These are phyloP conservation scores for Paxillus rubicundulus DNA, from an alignment of 768 basidiomycete genomes.

Conservation along the genomic window DNA sequence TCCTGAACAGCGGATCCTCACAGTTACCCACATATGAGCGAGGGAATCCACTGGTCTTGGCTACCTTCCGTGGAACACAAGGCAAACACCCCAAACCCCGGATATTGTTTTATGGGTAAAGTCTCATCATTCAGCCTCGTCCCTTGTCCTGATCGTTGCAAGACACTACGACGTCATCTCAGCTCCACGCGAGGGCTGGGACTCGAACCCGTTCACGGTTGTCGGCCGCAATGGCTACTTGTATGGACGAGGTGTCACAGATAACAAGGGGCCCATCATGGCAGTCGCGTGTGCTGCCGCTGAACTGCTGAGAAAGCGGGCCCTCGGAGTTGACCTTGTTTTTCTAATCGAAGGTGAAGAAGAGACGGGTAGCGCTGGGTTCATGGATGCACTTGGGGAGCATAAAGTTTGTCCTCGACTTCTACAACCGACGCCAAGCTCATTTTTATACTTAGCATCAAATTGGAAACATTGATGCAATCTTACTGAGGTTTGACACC, in stretches of 20 bases:
- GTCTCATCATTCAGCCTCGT: background rate
- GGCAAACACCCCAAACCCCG: slow-evolving; percentile 59
- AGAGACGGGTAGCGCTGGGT: slow-evolving; percentile 89
- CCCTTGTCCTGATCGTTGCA: background rate
- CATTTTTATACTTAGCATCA: slow-evolving; percentile 46
- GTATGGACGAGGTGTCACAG: slow-evolving; percentile 88
- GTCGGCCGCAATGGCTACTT: slow-evolving; percentile 84
- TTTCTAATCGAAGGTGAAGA: slow-evolving; percentile 96
- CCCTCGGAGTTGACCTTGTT: slow-evolving; percentile 82
- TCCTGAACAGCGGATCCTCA: background rate
- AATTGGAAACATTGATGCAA: slow-evolving; percentile 86
- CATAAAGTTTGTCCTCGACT: slow-evolving; percentile 56
- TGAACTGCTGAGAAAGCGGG: slow-evolving; percentile 65
- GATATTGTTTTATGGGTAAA: slow-evolving; percentile 87
- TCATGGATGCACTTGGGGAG: slow-evolving; percentile 68
- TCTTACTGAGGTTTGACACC: slow-evolving; percentile 69
- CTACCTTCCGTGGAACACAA: slow-evolving; percentile 76
- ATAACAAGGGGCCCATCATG: slow-evolving; percentile 95
- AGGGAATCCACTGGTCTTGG: slow-evolving; percentile 85
- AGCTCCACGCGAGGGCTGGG: slow-evolving; percentile 73
- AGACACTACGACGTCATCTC: slow-evolving; percentile 98
- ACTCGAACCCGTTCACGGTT: slow-evolving; percentile 78
- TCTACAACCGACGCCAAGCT: background rate
- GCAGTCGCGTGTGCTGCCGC: slow-evolving; percentile 90
- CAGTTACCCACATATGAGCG: slow-evolving; percentile 77